These are phyloP conservation scores for Lepidium campestre DNA, from an alignment of 441 rosid genomes.

Conservation along the genomic window DNA sequence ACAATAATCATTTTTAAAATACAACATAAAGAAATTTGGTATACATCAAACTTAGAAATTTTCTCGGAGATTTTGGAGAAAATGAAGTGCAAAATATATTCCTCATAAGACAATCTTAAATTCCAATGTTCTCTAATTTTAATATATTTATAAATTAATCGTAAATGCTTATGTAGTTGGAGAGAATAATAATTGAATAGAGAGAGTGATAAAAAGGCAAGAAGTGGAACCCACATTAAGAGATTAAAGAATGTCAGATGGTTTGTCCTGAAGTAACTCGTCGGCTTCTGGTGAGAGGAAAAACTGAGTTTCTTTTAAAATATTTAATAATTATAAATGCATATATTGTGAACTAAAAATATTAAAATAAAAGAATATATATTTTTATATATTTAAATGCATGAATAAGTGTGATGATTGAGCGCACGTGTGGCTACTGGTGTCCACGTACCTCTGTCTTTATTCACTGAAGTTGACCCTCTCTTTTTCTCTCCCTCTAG, in stretches of 20 bases:
- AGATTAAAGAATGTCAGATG: conserved; percentile 26
- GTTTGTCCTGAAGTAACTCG: conserved; percentile 27
- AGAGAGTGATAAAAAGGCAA: neutral
- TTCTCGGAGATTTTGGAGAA: neutral
- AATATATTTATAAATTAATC: neutral
- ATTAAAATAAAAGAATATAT: too few species aligned
- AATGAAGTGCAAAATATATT: neutral
- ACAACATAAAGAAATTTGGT: neutral
- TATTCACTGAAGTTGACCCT: conserved; percentile 35
- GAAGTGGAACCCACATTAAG: neutral
- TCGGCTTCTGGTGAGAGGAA: conserved; percentile 13
- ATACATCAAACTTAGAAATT: neutral
- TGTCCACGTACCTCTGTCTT: conserved; percentile 62
- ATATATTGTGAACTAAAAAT: neutral
- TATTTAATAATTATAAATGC: neutral
- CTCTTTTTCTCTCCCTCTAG: conserved; percentile 3
- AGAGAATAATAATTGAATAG: neutral
- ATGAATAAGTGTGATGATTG: conserved; percentile 36
- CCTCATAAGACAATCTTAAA: neutral
- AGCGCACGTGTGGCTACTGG: conserved; percentile 58
- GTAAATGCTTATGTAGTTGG: neutral
- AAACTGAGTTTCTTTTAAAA: neutral
- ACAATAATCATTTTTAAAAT: too few species aligned
- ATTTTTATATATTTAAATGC: neutral
- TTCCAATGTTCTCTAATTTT: neutral